Conservation (phyloP, 164 flowering plant species). For the Taxillus chinensis region DNA sequence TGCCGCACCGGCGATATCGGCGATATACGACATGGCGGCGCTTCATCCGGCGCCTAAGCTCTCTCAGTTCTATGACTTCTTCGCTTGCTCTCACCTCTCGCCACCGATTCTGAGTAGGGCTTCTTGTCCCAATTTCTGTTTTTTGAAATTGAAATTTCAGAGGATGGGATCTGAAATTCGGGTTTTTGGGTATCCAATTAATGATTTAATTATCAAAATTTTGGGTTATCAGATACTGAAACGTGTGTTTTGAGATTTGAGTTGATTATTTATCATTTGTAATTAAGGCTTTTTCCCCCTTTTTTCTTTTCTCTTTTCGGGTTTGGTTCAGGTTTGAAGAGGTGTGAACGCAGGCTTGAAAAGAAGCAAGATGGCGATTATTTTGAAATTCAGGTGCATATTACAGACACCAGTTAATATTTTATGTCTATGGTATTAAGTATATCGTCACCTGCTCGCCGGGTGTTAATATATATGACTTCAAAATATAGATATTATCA, state of each 20-base stretch:
- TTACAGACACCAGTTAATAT: neutral
- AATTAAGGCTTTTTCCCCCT: too few relatives aligned
- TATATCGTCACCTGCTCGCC: too few relatives aligned
- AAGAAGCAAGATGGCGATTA: constrained; percentile 55
- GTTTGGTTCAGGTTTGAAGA: constrained; percentile 37
- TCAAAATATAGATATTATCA: too few relatives aligned
- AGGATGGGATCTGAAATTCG: too few relatives aligned
- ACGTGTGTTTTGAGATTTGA: neutral
- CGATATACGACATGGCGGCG: constrained; percentile 53
- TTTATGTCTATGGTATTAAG: too few relatives aligned
- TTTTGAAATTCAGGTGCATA: constrained; percentile 70
- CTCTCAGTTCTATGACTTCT: constrained; percentile 85
- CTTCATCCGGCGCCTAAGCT: constrained; percentile 84
- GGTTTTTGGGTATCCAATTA: too few relatives aligned
- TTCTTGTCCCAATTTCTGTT: neutral
- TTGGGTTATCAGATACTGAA: too few relatives aligned
- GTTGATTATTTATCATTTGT: neutral
- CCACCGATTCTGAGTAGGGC: constrained; percentile 67
- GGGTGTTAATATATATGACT: too few relatives aligned
- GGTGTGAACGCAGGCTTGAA: constrained; percentile 31
- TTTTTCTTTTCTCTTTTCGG: neutral
- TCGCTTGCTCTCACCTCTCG: constrained; percentile 67
- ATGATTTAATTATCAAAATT: too few relatives aligned
- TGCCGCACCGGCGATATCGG: constrained; percentile 28
- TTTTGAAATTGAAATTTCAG: neutral